Conservation (phyloP, 805 yeast species). For the Zygoascus ofunaensis region DNA sequence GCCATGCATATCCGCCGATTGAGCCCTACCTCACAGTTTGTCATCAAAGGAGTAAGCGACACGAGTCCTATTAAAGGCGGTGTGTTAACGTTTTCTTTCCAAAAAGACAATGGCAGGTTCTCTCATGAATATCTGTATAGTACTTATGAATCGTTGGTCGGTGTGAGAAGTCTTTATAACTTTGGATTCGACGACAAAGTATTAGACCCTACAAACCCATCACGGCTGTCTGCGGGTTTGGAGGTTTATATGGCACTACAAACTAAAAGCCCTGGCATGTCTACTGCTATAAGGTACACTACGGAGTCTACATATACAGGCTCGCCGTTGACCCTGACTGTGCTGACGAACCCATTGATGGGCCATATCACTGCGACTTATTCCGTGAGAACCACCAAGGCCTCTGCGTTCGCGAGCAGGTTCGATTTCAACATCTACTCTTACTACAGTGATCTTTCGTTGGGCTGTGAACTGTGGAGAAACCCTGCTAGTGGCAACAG, state of each 20-base stretch:
- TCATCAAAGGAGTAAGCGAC: constrained; percentile 68
- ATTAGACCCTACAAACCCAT: constrained; percentile 19
- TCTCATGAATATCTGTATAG: constrained; percentile 72
- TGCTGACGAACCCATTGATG: constrained; percentile 78
- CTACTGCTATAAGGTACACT: constrained; percentile 75
- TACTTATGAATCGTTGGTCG: constrained; percentile 74
- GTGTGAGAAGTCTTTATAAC: constrained; percentile 71
- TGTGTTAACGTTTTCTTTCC: constrained; percentile 41
- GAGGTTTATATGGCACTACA: constrained; percentile 83
- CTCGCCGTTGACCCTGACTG: constrained; percentile 79
- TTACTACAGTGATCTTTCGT: constrained; percentile 72
- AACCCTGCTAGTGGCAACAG: constrained; percentile 9
- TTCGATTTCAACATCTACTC: constrained; percentile 89
- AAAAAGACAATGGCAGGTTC: constrained; percentile 52
- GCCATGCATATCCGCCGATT: constrained; percentile 72
- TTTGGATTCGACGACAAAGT: constrained; percentile 32
- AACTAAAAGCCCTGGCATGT: constrained; percentile 81
- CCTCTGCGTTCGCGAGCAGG: constrained; percentile 69
- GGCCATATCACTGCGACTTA: constrained; percentile 87
- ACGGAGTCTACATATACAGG: constrained; percentile 81
- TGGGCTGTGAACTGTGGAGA: constrained; percentile 82
- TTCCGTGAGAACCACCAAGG: constrained; percentile 63
- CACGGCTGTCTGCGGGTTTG: constrained; percentile 66
- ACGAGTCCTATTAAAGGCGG: constrained; percentile 45
- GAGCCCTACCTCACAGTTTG: constrained; percentile 49